phyloP scores from a whole-genome alignment of 371 early-diverging fungal species.

The Mortierella sp. region DNA sequence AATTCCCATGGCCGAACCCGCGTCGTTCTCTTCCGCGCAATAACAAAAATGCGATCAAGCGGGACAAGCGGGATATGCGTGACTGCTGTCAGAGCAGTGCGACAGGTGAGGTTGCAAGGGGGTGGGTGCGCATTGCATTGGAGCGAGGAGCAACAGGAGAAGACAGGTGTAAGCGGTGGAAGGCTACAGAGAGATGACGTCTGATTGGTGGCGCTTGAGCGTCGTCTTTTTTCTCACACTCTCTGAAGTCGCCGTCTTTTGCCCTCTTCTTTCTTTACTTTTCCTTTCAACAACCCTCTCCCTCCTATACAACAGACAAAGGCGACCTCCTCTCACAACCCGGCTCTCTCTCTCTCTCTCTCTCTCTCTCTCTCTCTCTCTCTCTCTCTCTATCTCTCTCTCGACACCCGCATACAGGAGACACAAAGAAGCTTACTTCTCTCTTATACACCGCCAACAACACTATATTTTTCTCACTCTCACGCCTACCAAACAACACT shows the following conservation, averaged over 20 bases:
- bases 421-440: not conserved
- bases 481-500: not conserved
- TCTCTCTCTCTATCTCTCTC: not conserved
- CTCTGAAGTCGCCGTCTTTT: not conserved
- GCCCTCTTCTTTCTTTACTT: not conserved
- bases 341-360: not conserved
- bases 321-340: not conserved
- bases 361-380: not conserved
- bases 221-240: not conserved
- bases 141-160: not conserved
- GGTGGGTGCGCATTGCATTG: not conserved
- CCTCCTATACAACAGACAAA: not conserved
- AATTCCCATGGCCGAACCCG: not conserved
- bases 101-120: not conserved
- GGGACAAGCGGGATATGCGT: no score
- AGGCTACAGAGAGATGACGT: constrained; percentile 9
- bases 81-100: not conserved
- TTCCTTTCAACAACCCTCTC: not conserved
- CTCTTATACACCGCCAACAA: not conserved
- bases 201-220: constrained; percentile 7
- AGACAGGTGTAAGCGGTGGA: no score
- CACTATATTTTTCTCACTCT: not conserved
- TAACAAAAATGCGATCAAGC: not conserved
- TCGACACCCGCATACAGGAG: not conserved
- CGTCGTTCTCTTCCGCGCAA: not conserved